Evolutionary conservation across 768 basidiomycete genomes (phyloP).

Genomic region (Tephrocybe sp.): DNA sequence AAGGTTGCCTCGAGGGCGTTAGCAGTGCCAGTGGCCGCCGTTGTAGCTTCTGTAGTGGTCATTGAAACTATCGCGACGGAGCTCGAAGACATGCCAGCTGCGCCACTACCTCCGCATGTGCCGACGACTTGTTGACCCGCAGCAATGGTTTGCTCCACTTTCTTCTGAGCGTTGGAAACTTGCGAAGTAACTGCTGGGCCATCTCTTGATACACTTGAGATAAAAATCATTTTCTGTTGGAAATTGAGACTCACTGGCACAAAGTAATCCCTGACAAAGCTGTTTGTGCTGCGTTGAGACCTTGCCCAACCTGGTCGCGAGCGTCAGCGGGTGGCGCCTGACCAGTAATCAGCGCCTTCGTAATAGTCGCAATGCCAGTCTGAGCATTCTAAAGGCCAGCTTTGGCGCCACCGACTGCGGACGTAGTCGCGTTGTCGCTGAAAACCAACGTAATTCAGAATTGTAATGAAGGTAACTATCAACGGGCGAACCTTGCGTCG

Average conservation of each 20-base stretch:
- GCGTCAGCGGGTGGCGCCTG: conserved; percentile 20
- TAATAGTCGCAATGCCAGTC: conserved; percentile 21
- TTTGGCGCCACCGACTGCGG: conserved; percentile 15
- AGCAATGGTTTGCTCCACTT: conserved; percentile 13
- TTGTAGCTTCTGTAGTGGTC: conserved; percentile 2
- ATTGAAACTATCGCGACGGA: conserved; percentile 3
- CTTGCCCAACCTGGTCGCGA: conserved; percentile 15
- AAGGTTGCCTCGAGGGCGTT: neutral
- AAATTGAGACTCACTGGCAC: conserved; percentile 2
- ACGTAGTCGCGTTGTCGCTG: conserved; percentile 17
- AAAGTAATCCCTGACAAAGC: conserved; percentile 16
- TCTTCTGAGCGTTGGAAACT: conserved; percentile 9
- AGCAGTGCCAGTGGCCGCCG: neutral
- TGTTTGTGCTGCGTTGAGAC: conserved; percentile 18
- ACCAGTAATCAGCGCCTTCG: conserved; percentile 21
- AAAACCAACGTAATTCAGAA: neutral
- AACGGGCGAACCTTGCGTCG: neutral
- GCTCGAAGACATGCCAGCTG: neutral
- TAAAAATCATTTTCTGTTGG: neutral
- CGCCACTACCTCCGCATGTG: conserved; percentile 8
- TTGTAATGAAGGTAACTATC: neutral
- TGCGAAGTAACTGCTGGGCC: conserved; percentile 5
- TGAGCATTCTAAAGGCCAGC: conserved; percentile 17
- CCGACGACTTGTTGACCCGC: conserved; percentile 12
- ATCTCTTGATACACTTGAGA: neutral